phyloP scores from a whole-genome alignment of 768 basidiomycete genomes.

The Calocybe gangraenosa region DNA sequence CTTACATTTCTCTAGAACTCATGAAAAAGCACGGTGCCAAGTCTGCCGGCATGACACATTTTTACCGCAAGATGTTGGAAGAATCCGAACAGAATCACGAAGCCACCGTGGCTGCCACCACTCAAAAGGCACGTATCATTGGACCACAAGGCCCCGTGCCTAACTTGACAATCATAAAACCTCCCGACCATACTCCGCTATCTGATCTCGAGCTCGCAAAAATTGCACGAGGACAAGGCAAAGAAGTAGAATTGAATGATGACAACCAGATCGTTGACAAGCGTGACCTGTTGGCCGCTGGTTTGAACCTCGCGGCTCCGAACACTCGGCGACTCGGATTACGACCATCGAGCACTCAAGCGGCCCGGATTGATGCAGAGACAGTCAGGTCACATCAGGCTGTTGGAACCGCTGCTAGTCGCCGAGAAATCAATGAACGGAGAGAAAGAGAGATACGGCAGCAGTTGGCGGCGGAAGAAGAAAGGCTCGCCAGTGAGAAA shows the following conservation, averaged over 20 bases:
- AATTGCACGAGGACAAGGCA: constrained; percentile 68
- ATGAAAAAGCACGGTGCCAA: constrained; percentile 55
- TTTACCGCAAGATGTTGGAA: constrained; percentile 75
- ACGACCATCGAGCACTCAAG: constrained; percentile 24
- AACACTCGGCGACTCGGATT: constrained; percentile 71
- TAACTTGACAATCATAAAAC: constrained; percentile 77
- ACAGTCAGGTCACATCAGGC: constrained; percentile 60
- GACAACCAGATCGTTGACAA: constrained; percentile 98
- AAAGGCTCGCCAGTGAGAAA: constrained; percentile 51
- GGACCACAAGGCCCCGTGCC: constrained; percentile 61
- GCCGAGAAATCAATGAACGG: constrained; percentile 80
- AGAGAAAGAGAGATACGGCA: constrained; percentile 70
- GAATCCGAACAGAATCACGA: constrained; percentile 81
- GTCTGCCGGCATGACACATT: constrained; percentile 79
- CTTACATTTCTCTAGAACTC: constrained; percentile 37
- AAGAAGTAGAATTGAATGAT: constrained; percentile 90
- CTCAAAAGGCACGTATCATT: constrained; percentile 45
- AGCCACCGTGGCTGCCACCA: constrained; percentile 82
- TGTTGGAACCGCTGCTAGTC: constrained; percentile 77
- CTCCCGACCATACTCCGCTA: constrained; percentile 53
- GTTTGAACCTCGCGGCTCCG: constrained; percentile 83
- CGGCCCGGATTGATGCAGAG: constrained; percentile 20
- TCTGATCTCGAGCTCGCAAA: constrained; percentile 76
- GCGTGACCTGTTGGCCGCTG: constrained; percentile 85
- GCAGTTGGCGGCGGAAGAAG: constrained; percentile 75